Base-by-base conservation (phyloP, 805 yeast genomes). In the Ogataea methanolica region DNA sequence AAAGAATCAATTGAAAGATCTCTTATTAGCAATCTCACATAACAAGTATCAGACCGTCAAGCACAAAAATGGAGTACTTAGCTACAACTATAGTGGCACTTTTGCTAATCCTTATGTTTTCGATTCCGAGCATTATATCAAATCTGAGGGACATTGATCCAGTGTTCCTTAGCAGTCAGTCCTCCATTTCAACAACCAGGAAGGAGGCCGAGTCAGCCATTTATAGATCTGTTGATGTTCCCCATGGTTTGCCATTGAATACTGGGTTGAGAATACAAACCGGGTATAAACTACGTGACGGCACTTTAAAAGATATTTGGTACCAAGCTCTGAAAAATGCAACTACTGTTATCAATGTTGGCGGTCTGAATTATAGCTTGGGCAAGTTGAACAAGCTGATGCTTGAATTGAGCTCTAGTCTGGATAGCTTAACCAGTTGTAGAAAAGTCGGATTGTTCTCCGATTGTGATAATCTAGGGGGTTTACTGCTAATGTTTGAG, bases 251-350 rank as follows among this genome's bases (percentile, higher is more conserved):
- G 49, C 84, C 87, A 0, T 70, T 90, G 47, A 72, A 83, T 21
- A 76, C 86, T 2, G 95, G 95, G 0, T 66, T 87, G 46, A 79
- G 80, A 41, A 75, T 90, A 22, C 74, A 88, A 39, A 72, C 76
- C 23, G 82, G 79, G 34, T 85, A 83, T 61, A 78, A 76, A 52
- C 60, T 85, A 21, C 72, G 96, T 55, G 84, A 86, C 61, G 96
- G 96, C 3, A 82, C 79, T 54, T 61, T 88, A 48, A 75, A 78
- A 51, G 96, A 88, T 67, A 61, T 88, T 4, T 88, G 94, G 91
- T 77, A 73, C 45, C 66, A 82, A 14, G 73, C 76, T 11, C 54
- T 47, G 43, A 45, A 37, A 46, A 60, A 59, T 4, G 22, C 40
- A 14, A 43, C 47, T 8, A 43, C 58, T 3, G 15, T 33, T 14